These are phyloP conservation scores for Hericium alpestre DNA, from an alignment of 768 basidiomycete genomes.

Conservation along the genomic window DNA sequence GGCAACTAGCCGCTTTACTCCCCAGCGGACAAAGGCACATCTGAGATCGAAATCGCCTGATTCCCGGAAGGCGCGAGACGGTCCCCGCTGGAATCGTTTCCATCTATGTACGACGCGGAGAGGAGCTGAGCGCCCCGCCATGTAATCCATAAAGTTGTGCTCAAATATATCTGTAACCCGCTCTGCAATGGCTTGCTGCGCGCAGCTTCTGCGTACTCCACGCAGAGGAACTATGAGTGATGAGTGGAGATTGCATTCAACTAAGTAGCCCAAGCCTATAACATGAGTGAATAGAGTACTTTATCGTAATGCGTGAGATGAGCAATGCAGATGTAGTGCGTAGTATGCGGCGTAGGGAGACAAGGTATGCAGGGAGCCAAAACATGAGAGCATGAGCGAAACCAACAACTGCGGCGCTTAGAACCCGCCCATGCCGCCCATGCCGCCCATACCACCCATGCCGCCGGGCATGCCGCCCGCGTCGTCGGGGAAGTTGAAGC, in stretches of 20 bases:
- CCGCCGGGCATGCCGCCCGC: constrained; percentile 27
- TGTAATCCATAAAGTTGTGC: too few species aligned
- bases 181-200: too few species aligned
- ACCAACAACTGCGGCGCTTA: not conserved
- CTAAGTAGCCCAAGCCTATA: not conserved
- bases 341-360: not conserved
- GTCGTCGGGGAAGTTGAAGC: constrained; percentile 35
- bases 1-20: too few species aligned
- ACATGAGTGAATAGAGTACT: not conserved
- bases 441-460: constrained; percentile 51
- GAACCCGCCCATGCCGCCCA: constrained; percentile 27
- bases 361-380: not conserved
- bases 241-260: not conserved
- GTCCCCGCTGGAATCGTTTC: too few species aligned
- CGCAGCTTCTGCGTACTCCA: too few species aligned
- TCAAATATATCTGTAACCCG: too few species aligned
- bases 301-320: not conserved
- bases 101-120: too few species aligned
- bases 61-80: too few species aligned
- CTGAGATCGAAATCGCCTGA: too few species aligned
- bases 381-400: not conserved
- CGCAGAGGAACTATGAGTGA: too few species aligned
- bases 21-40: too few species aligned
- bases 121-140: too few species aligned
- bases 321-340: not conserved